phyloP scores from a whole-genome alignment of 768 basidiomycete genomes.

The Russula vinacea region DNA sequence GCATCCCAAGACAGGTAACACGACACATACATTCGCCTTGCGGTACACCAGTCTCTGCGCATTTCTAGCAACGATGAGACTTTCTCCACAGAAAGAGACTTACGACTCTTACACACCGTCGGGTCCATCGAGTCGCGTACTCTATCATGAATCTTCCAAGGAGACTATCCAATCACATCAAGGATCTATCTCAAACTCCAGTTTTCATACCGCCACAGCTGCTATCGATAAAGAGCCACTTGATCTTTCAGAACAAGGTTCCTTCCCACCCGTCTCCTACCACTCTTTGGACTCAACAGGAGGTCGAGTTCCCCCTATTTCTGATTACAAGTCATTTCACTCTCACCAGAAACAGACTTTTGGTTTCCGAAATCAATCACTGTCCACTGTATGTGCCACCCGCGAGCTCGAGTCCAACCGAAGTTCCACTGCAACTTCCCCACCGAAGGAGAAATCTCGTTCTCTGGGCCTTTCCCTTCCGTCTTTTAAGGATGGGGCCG shows the following conservation, averaged over 20 bases:
- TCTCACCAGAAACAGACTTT: conserved; percentile 31
- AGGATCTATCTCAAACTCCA: too few relatives aligned
- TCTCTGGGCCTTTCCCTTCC: conserved; percentile 30
- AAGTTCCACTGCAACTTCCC: conserved; percentile 34
- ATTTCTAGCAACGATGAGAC: not conserved
- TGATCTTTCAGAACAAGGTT: not conserved
- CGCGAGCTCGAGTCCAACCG: conserved; percentile 38
- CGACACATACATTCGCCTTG: not conserved
- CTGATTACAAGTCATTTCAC: conserved; percentile 33
- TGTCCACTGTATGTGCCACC: conserved; percentile 36
- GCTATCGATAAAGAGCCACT: not conserved
- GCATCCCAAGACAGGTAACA: not conserved
- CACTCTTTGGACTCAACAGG: not conserved
- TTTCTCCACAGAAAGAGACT: not conserved
- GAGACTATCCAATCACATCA: not conserved
- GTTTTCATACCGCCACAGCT: too few relatives aligned
- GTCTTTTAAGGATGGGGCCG: conserved; percentile 33
- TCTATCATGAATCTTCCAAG: not conserved
- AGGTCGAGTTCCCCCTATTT: conserved; percentile 25
- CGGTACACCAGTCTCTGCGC: not conserved
- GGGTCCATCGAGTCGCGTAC: not conserved
- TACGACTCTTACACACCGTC: not conserved
- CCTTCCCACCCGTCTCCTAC: too few relatives aligned
- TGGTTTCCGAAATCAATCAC: conserved; percentile 33
- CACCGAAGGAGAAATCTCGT: conserved; percentile 29